Evolutionary conservation across 2,329 filamentous ascomycete genomes (phyloP).

Genomic region (Aureobasidium sp.): DNA sequence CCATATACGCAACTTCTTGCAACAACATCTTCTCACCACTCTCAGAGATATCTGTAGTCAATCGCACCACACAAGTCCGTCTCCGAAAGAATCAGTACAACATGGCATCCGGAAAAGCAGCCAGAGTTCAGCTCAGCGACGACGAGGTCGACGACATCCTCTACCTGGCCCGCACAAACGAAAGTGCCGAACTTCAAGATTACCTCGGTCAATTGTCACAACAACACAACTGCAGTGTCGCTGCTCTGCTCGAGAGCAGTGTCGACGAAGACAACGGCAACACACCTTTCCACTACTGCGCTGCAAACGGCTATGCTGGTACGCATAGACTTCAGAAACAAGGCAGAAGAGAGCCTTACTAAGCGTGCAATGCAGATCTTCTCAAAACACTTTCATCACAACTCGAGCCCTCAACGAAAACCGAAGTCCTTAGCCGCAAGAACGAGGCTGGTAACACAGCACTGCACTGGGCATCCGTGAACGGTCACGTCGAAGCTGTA

Average conservation of each 20-base stretch:
- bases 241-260: slow-evolving; percentile 57
- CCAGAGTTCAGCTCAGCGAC: slow-evolving; percentile 7
- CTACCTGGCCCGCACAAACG: slow-evolving; percentile 75
- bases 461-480: slow-evolving; percentile 88
- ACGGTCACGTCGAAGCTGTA: slow-evolving; percentile 75
- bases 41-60: no score
- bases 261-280: slow-evolving; percentile 72
- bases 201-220: slow-evolving; percentile 54
- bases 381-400: slow-evolving; percentile 15
- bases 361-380: slow-evolving; percentile 14
- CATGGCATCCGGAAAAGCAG: slow-evolving; percentile 14
- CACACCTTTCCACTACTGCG: slow-evolving; percentile 78
- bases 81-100: background rate
- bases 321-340: background rate
- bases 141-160: slow-evolving; percentile 89
- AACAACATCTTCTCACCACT: background rate
- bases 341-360: background rate
- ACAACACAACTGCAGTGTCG: slow-evolving; percentile 54
- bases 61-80: background rate
- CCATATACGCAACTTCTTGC: background rate
- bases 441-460: slow-evolving; percentile 86
- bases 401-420: slow-evolving; percentile 17
- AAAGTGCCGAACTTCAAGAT: slow-evolving; percentile 59
- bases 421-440: slow-evolving; percentile 54
- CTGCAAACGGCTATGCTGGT: slow-evolving; percentile 83